phyloP scores from a whole-genome alignment of 495 filamentous ascomycete genomes.

The Daldinia bambusicola region DNA sequence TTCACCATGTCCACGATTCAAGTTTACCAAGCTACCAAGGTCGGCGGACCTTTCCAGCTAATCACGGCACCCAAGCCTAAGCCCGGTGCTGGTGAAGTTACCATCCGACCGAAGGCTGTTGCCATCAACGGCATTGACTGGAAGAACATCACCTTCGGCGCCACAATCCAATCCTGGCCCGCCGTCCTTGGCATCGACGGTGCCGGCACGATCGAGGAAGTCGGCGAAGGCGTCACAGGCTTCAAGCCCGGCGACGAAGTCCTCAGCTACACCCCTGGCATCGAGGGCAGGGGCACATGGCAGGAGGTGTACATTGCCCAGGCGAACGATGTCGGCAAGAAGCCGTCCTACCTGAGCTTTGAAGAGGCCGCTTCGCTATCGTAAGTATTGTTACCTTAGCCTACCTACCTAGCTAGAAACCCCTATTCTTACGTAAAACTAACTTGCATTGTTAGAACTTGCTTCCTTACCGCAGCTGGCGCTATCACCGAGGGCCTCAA shows the following conservation, averaged over 20 bases:
- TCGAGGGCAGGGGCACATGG: constrained; percentile 49
- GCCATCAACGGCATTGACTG: constrained; percentile 55
- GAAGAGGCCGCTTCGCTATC: constrained; percentile 57
- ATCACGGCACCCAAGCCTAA: constrained; percentile 40
- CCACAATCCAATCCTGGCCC: constrained; percentile 49
- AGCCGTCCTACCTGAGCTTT: constrained; percentile 51
- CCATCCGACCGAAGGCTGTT: constrained; percentile 51
- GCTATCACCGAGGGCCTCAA: constrained; percentile 46
- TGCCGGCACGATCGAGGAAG: constrained; percentile 52
- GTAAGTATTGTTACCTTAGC: constrained; percentile 37
- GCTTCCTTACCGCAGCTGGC: constrained; percentile 53
- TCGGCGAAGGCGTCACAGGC: constrained; percentile 42
- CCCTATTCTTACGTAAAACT: background rate
- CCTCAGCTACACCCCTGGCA: constrained; percentile 40
- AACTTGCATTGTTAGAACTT: constrained; percentile 43
- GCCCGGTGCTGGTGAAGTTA: constrained; percentile 48
- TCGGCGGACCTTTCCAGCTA: constrained; percentile 21
- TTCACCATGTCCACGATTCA: constrained; percentile 34
- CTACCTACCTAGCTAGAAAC: background rate
- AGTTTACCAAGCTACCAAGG: constrained; percentile 24
- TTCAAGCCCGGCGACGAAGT: constrained; percentile 56
- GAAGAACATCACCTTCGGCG: constrained; percentile 51
- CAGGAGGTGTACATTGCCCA: constrained; percentile 53
- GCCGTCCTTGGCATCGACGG: constrained; percentile 54
- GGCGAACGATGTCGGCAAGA: constrained; percentile 52